A percentile compares a stretch with the other conserved stretches of the same genome.
phyloP scores from a whole-genome alignment of 2,329 filamentous ascomycete species.

The Nectriaceae sp. region DNA sequence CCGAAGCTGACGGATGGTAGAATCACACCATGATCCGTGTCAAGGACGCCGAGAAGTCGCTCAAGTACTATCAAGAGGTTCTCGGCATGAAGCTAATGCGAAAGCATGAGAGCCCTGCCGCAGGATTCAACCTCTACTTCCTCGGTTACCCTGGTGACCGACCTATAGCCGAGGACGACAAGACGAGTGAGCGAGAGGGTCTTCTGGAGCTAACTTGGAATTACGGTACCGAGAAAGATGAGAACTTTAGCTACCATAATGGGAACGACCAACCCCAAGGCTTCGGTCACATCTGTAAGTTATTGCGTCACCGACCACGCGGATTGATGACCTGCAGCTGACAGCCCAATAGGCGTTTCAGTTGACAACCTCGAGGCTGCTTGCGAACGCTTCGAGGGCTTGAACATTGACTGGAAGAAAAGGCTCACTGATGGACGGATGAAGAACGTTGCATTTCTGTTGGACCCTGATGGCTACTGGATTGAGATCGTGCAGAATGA shows the following conservation, averaged over 20 bases:
- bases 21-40: conserved; percentile 96
- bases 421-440: conserved; percentile 86
- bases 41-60: conserved; percentile 74
- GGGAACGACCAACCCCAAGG: conserved; percentile 91
- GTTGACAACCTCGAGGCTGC: conserved; percentile 90
- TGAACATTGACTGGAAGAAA: conserved; percentile 92
- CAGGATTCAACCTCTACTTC: conserved; percentile 90
- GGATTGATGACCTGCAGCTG: not conserved
- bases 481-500: conserved; percentile 81
- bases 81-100: conserved; percentile 86
- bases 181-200: conserved; percentile 72
- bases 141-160: conserved; percentile 72
- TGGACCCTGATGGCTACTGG: conserved; percentile 90
- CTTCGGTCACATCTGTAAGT: conserved; percentile 87
- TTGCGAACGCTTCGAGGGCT: conserved; percentile 80
- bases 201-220: conserved; percentile 89
- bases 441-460: conserved; percentile 90
- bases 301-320: not conserved
- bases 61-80: conserved; percentile 81
- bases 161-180: conserved; percentile 52
- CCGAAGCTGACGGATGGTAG: conserved; percentile 45
- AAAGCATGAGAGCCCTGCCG: conserved; percentile 67
- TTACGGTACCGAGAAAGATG: conserved; percentile 82
- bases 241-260: conserved; percentile 83
- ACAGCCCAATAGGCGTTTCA: conserved; percentile 59